These are phyloP conservation scores for Trichoderma sp. DNA, from an alignment of 2,329 filamentous ascomycete genomes.

Conservation along the genomic window DNA sequence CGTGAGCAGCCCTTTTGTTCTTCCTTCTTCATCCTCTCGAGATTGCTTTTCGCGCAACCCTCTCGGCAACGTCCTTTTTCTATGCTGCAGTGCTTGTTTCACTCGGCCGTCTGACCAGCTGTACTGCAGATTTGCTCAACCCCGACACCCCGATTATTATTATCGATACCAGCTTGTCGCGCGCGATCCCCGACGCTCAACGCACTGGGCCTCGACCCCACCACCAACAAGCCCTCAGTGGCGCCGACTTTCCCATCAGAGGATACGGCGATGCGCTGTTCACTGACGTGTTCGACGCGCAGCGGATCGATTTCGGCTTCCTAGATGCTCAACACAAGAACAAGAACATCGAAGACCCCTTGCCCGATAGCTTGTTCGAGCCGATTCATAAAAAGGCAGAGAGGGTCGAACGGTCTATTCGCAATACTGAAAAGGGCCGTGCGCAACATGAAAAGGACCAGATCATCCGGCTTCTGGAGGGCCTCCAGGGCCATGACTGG, in stretches of 20 bases:
- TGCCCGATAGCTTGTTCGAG: constrained; percentile 59
- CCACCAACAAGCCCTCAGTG: constrained; percentile 26
- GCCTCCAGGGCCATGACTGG: constrained; percentile 90
- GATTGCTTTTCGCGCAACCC: background rate
- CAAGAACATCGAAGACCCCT: constrained; percentile 53
- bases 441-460: constrained; percentile 69
- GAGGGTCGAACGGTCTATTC: constrained; percentile 62
- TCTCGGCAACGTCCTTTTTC: background rate
- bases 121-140: constrained; percentile 67
- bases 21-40: too few species aligned
- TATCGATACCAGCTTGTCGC: constrained; percentile 54
- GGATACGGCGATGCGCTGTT: constrained; percentile 60
- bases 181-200: constrained; percentile 34
- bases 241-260: constrained; percentile 47
- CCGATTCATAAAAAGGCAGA: constrained; percentile 61
- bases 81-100: background rate
- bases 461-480: constrained; percentile 70
- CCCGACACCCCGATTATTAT: constrained; percentile 73
- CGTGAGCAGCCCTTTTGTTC: constrained; percentile 55
- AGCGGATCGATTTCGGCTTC: constrained; percentile 59
- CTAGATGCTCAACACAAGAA: constrained; percentile 51
- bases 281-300: constrained; percentile 57
- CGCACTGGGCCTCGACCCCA: constrained; percentile 38
- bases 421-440: constrained; percentile 65
- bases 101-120: constrained; percentile 11